Conservation (phyloP, 352 stramenopile genomes). For the Pythium utonaiense region DNA sequence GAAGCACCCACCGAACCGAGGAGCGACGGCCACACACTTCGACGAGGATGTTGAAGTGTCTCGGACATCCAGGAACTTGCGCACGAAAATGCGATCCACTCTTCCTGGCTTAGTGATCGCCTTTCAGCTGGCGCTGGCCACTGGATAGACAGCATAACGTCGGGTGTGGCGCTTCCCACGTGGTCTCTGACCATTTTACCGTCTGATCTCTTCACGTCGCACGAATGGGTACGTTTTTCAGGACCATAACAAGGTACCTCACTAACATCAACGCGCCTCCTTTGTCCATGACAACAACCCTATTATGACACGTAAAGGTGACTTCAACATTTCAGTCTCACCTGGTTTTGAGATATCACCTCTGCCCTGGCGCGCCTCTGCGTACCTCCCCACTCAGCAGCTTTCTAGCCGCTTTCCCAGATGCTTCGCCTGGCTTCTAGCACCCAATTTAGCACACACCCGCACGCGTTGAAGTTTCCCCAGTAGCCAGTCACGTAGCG, state of each 20-base stretch:
- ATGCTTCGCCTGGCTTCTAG: constrained; percentile 24
- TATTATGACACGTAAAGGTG: not conserved
- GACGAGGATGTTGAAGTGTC: constrained; percentile 4
- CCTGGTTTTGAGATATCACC: constrained; percentile 8
- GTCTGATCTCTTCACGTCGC: not conserved
- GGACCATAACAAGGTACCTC: not conserved
- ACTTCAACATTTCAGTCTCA: not conserved
- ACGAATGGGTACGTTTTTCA: not conserved
- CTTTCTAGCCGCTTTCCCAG: constrained; percentile 16
- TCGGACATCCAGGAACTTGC: not conserved
- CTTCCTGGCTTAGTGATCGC: not conserved
- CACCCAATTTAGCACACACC: constrained; percentile 2
- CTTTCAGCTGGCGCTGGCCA: not conserved
- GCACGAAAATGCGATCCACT: not conserved
- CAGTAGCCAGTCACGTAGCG: not conserved
- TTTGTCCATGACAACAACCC: no score
- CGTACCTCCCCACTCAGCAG: not conserved
- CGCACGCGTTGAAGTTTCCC: not conserved
- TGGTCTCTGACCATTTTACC: not conserved
- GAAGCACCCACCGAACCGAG: not conserved
- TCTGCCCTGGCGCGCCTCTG: not conserved
- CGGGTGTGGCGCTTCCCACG: not conserved
- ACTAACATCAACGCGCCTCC: no score
- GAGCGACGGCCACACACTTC: not conserved
- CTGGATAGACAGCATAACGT: constrained; percentile 2